Base-by-base conservation (phyloP, 2,329 filamentous ascomycete genomes). In the Beauveria sp. region DNA sequence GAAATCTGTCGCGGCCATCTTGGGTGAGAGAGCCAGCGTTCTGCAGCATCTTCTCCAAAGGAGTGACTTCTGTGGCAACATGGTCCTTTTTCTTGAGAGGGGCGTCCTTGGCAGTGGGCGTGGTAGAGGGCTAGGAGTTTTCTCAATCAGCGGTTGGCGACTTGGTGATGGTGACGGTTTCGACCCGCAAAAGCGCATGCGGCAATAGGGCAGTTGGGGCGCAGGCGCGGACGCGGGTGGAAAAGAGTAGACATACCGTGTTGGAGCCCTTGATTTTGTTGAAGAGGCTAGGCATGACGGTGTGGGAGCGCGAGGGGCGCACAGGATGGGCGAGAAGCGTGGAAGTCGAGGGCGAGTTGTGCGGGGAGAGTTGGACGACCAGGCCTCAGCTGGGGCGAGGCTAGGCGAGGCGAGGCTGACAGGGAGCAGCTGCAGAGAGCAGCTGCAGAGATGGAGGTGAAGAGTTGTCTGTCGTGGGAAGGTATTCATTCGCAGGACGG, bases 1-100 rank as follows among this genome's bases (percentile, higher is more conserved):
- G 98, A 79, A 96, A 99, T 79, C 96, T 96, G 79, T 98, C 95
- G 73, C 90, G 96, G 60, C 95, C 95, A 76, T 98, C 93, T 67
- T 83, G 80, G 70, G 91, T 87, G 67, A 96, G 78, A 2, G 93
- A 87, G 3, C 92, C 93, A 63, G 90, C 87, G 75, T 91, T 88
- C 68, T 87, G 83, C 38, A 99, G 82, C 81, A 96, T 89, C 79
- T 91, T 87, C 69, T 87, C 83, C 62, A 88, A 68, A 3, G 86
- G 85, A 2, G 85, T 88, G 60, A 82, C 68, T 69, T 88, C 85
- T n/a, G 76, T 76, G n/a, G 75, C 66, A n/a, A 76, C 72, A 66
- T 86, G 83, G 51, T 85, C 82, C 67, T 83, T 84, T 72, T 84
- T 86, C 71, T 79, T 80, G 66, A 71, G 74, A 52, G 76, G 71